Percentiles rank a stretch among this genome's conserved stretches.
Evolutionary conservation across 495 filamentous ascomycete genomes (phyloP).

Genomic region (Penicillium arizonense): DNA sequence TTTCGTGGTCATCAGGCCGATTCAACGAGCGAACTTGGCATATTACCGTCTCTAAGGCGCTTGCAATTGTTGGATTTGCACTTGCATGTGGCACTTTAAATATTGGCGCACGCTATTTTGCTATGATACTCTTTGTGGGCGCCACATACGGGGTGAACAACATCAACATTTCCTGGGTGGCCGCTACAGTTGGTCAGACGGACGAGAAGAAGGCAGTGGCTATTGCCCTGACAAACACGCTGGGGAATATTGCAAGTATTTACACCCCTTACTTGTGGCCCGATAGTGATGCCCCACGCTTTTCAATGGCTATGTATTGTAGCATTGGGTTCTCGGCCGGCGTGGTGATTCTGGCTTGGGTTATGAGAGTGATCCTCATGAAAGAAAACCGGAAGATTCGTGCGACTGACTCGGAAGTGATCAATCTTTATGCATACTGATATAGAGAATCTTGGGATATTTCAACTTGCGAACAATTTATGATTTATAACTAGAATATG

Average conservation of each 20-base stretch:
- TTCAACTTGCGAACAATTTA: too few species aligned
- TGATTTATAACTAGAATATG: too few species aligned
- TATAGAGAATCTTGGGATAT: too few species aligned
- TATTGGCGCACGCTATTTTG: slow-evolving; percentile 49
- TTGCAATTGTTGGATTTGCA: too few species aligned
- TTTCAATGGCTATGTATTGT: slow-evolving; percentile 35
- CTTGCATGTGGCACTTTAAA: slow-evolving; percentile 13
- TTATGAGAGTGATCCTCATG: slow-evolving; percentile 39
- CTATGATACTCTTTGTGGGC: slow-evolving; percentile 49
- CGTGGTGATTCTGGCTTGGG: slow-evolving; percentile 35
- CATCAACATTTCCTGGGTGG: slow-evolving; percentile 54
- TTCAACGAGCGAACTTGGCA: slow-evolving; percentile 47
- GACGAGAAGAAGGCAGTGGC: slow-evolving; percentile 49
- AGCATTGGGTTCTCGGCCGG: slow-evolving; percentile 45
- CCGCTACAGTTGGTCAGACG: slow-evolving; percentile 52
- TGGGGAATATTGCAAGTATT: slow-evolving; percentile 48
- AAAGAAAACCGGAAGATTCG: slow-evolving; percentile 48
- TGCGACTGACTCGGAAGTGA: slow-evolving; percentile 18
- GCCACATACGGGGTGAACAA: slow-evolving; percentile 50
- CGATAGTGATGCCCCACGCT: slow-evolving; percentile 46
- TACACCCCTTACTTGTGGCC: slow-evolving; percentile 56
- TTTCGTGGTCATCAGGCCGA: slow-evolving; percentile 39
- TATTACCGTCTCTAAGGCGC: slow-evolving; percentile 12
- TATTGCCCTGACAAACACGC: slow-evolving; percentile 43
- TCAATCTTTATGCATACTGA: neutral